Percentiles rank a stretch among this genome's conserved stretches.
These are phyloP conservation scores for Fusarium sulawesiense DNA, from an alignment of 2,329 filamentous ascomycete genomes.

Conservation along the genomic window DNA sequence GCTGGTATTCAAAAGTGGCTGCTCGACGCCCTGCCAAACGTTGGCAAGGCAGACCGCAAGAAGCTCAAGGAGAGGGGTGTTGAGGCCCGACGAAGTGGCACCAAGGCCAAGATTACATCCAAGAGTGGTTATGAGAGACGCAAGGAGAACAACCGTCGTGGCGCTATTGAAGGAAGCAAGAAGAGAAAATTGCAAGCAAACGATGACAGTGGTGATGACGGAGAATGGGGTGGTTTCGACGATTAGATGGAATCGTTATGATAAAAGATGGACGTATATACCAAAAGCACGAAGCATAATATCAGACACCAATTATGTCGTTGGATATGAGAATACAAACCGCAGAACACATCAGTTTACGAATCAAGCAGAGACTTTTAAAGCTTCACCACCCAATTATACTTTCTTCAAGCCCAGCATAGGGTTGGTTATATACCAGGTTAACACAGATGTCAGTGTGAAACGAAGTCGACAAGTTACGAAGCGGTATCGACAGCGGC, in stretches of 20 bases:
- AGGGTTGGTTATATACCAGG: background rate
- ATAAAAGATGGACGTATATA: background rate
- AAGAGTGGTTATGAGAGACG: constrained; percentile 81
- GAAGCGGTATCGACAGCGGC: background rate
- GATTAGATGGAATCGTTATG: constrained; percentile 23
- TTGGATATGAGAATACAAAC: background rate
- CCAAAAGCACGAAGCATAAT: constrained; percentile 4
- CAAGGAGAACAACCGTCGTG: constrained; percentile 73
- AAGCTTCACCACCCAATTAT: background rate
- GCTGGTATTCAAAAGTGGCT: constrained; percentile 84
- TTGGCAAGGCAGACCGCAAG: constrained; percentile 86
- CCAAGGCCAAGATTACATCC: constrained; percentile 77
- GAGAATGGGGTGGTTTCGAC: constrained; percentile 62
- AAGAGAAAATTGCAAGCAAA: constrained; percentile 58
- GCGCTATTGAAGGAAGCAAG: constrained; percentile 72
- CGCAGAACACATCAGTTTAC: constrained; percentile 2
- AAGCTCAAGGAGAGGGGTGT: constrained; percentile 85
- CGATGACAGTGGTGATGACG: constrained; percentile 44
- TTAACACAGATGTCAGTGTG: background rate
- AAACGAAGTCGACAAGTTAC: background rate
- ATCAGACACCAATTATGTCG: background rate
- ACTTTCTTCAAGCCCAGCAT: background rate
- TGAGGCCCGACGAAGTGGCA: constrained; percentile 69
- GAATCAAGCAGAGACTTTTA: background rate
- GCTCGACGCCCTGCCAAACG: constrained; percentile 84